Base-by-base conservation (phyloP, 768 basidiomycete species). In the Multifurca ochricompacta region DNA sequence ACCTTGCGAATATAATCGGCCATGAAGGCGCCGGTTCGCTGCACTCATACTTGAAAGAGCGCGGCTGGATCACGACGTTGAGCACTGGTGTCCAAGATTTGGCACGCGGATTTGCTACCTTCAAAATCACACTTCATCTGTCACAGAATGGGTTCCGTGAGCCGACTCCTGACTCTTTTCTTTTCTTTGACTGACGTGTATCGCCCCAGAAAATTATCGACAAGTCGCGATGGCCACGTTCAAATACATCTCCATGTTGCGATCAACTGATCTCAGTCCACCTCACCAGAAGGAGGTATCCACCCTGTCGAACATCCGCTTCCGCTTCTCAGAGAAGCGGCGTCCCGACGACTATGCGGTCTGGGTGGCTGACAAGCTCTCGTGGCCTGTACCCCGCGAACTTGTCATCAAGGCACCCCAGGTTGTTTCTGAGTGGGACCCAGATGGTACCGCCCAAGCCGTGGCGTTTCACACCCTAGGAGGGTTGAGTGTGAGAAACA, bases 1-100 rank as follows among this genome's bases (percentile, higher is more conserved):
- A 90, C 67, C 65, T 97, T 21, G 75, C 81, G 3, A 88, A 93
- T 65, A 83, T 95, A 64, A 69, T 92, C 30, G 93, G 93, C 0
- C 91, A 97, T 65, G 93, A 97, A 70, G 93, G 93, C 1, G 82
- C 85, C 32, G 95, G 95, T 1, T 97, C 95, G 1, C 70, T 98
- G 28, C 78, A 89, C 62, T 90, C 92, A 1, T 91, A 92, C 66
- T 75, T 99, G 53, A 98, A 95, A 71, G 75, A 76, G 58, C 87
- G 85, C 64, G 89, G 91, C 2, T 95, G 92, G 91, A 77, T 87
- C 34, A 91, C 84, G 27, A 74, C 75, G 11, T 72, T 98, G 46
- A 80, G 77, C 51, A 75, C 82, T 40, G 91, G 87, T 1, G 75
- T 79, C 3, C 85, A 87, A 61, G 71, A 75, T 31, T 76, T 90